These are phyloP conservation scores for Jatropha podagrica DNA, from an alignment of 441 rosid species.

Conservation along the genomic window DNA sequence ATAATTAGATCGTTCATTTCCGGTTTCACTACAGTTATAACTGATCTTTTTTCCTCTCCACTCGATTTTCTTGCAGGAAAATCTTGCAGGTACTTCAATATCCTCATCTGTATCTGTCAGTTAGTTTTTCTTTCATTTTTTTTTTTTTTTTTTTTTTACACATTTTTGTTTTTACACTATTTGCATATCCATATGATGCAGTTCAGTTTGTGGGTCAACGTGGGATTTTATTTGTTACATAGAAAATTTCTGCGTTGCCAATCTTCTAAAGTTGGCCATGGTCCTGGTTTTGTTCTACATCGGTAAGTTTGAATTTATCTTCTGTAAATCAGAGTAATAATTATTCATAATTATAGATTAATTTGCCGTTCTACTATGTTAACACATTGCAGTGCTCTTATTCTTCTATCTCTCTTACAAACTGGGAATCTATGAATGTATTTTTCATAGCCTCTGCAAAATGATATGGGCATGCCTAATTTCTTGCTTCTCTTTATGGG, in stretches of 20 bases:
- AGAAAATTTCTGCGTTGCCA: constrained; percentile 54
- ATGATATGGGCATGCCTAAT: constrained; percentile 36
- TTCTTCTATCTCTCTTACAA: constrained; percentile 48
- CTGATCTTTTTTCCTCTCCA: constrained; percentile 45
- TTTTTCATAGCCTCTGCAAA: constrained; percentile 42
- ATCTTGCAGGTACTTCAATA: constrained; percentile 47
- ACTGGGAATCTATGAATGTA: constrained; percentile 43
- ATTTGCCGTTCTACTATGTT: not conserved
- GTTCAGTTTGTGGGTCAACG: constrained; percentile 41
- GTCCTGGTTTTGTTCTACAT: constrained; percentile 36
- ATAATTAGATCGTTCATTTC: constrained; percentile 45
- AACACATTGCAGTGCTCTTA: constrained; percentile 32
- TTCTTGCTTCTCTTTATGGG: constrained; percentile 41
- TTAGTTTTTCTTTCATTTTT: not conserved
- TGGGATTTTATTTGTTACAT: constrained; percentile 55
- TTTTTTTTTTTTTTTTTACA: not conserved
- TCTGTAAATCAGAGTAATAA: no score
- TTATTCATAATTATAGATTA: no score
- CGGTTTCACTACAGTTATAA: constrained; percentile 34
- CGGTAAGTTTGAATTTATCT: constrained; percentile 11
- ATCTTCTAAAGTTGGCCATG: constrained; percentile 45
- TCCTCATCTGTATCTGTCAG: not conserved
- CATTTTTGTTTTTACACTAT: not conserved
- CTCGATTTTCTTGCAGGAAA: constrained; percentile 53
- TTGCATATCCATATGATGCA: constrained; percentile 11